Conservation (phyloP, 2,329 filamentous ascomycete species). For the Hortaea sp. region DNA sequence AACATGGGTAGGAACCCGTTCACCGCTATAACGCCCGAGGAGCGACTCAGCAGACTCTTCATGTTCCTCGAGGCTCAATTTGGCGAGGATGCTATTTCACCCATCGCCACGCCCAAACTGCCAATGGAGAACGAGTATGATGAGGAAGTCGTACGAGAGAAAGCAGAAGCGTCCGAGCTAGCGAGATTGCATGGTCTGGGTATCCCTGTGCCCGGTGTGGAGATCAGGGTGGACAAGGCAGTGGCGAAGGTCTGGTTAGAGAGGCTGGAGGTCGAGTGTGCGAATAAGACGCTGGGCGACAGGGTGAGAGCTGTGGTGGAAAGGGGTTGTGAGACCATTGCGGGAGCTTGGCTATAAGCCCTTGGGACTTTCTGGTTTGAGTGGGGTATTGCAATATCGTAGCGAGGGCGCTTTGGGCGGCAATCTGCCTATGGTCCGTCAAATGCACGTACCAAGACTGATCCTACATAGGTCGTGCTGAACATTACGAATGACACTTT, state of each 20-base stretch:
- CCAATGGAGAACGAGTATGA: slow-evolving; percentile 17
- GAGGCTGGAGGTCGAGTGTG: slow-evolving; percentile 79
- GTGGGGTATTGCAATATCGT: too few relatives aligned
- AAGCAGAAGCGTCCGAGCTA: slow-evolving; percentile 57
- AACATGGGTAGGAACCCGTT: slow-evolving; percentile 58
- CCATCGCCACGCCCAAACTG: slow-evolving; percentile 58
- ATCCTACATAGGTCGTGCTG: too few relatives aligned
- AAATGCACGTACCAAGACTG: too few relatives aligned
- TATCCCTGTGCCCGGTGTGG: slow-evolving; percentile 81
- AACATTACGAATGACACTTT: too few relatives aligned
- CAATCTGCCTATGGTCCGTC: too few relatives aligned
- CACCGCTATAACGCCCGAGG: slow-evolving; percentile 57
- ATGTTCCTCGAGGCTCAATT: slow-evolving; percentile 98
- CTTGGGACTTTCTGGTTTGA: too few relatives aligned
- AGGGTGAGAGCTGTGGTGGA: slow-evolving; percentile 84
- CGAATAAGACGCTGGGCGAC: slow-evolving; percentile 50
- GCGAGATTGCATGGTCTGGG: slow-evolving; percentile 71
- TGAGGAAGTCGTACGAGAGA: slow-evolving; percentile 35
- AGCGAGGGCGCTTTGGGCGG: too few relatives aligned
- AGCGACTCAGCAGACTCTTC: slow-evolving; percentile 74
- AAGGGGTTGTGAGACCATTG: slow-evolving; percentile 41
- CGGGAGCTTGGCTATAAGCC: slow-evolving; percentile 12
- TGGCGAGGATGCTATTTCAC: slow-evolving; percentile 68
- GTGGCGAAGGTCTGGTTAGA: slow-evolving; percentile 86
- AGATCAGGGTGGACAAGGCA: slow-evolving; percentile 80